phyloP scores from a whole-genome alignment of 768 basidiomycete genomes.

The Serendipita vermifera region DNA sequence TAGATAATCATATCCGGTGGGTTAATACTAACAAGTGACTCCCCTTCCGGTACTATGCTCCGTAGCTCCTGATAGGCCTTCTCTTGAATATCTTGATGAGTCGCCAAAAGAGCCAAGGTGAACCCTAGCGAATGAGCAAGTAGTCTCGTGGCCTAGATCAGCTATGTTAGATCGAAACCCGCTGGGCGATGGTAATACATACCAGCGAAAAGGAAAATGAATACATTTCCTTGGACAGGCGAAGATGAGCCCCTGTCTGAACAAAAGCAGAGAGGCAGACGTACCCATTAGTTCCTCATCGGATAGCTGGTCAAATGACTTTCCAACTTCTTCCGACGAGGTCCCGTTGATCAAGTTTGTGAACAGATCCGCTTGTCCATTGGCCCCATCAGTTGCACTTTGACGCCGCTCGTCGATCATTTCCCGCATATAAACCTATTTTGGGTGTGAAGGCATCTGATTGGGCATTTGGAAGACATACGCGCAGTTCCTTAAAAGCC shows the following conservation, averaged over 20 bases:
- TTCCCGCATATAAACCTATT: background rate
- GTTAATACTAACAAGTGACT: background rate
- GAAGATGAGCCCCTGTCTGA: background rate
- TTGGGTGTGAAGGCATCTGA: background rate
- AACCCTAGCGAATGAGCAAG: constrained; percentile 19
- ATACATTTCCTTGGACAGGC: background rate
- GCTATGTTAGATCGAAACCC: background rate
- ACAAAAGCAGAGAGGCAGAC: background rate
- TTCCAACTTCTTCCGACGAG: background rate
- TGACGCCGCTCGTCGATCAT: background rate
- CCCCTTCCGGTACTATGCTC: background rate
- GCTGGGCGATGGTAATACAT: background rate
- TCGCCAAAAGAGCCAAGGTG: constrained; percentile 19
- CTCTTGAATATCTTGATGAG: constrained; percentile 19
- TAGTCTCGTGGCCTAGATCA: constrained; percentile 15
- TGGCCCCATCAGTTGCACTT: background rate
- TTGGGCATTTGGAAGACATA: background rate
- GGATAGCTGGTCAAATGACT: background rate
- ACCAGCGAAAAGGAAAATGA: constrained; percentile 8
- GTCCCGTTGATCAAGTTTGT: background rate
- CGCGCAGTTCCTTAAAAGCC: background rate
- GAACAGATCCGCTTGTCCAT: background rate
- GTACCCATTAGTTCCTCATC: background rate
- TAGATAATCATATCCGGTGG: background rate
- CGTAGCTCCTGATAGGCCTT: constrained; percentile 7